Evolutionary conservation across 495 filamentous ascomycete genomes (phyloP), one percentile per base, ranked within the genome.

Genomic region (Tuber borchii): DNA sequence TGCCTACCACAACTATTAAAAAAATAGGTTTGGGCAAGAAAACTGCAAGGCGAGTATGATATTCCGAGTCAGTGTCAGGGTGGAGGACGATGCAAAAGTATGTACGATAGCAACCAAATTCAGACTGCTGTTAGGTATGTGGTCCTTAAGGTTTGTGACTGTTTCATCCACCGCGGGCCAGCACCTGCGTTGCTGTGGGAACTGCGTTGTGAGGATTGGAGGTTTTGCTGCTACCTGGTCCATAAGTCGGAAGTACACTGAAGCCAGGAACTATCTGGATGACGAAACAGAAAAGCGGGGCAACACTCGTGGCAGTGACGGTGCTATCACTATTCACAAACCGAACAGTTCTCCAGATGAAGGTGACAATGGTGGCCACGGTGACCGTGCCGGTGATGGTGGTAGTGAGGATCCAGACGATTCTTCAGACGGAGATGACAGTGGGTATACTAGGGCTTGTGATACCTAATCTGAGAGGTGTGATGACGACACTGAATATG

Each of bases 371-470:
- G 68, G 46, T 8, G 65, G 69, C 20, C 74, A 26, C 22, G 43
- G 73, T 31, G 74, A 8, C 2, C 37, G 43, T 31, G 65, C 42
- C 4, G 22, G 43, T 9, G 73, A 37, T 0, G 42, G n/a, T 2
- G 68, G 71, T 0, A 40, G 39, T 16, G 74, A 69, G 6, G 40
- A 43, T 2, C 39, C 40, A 2, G 45, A 37, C 37, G 69, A 16
- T 1, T 12, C 42, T 43, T 43, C 9, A 0, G 42, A 12, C 10
- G 42, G 42, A 12, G 22, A 10, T 9, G 46, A 6, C 19, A n/a
- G 10, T 20, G 77, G 77, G 31, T 79, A 79, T 77, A 74, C 77
- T 39, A 78, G 74, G 76, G 72, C 76, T 31, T 79, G 56, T 51
- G 69, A 79, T 31, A 31, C 45, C 17, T 70, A 78, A 68, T 77